Base-by-base conservation (phyloP, 1,139 yeast genomes). In the Saccharomyces hybrid region DNA sequence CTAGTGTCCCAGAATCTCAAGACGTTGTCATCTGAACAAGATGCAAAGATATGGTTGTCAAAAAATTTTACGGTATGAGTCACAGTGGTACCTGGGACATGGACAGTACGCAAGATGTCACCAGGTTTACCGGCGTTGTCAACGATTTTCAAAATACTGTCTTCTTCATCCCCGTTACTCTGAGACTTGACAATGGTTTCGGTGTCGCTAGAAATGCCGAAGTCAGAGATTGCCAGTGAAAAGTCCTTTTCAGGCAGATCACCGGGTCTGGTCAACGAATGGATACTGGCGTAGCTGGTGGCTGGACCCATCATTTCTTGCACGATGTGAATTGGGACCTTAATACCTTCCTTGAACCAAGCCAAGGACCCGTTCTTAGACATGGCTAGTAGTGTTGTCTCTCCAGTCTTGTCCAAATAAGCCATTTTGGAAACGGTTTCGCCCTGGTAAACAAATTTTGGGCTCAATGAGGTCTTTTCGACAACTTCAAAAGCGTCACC, bases 1-100 rank as follows among this genome's bases (percentile, higher is more conserved):
- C 70, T 60, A 1, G 61, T 58, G 53, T 67, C 71, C 65, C 67
- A 67, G 52, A 67, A 67, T 49, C 68, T 58, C 26, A 65, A 49
- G n/a, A 57, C 51, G 51, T 65, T 65, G 51, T 65, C 69, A 55
- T 64, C 67, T 5, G 69, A 66, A 53, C 68, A 64, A 2, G 68
- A 59, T 28, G 62, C 66, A 55, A 65, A 66, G n/a, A 65, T 44
- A 51, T 66, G 61, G 53, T 64, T 63, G 51, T 65, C 66, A 44
- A 64, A 65, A 47, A 67, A 67, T 51, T 64, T 60, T 5, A 67
- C 67, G 1, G 64, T 56, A 47, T 60, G 67, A 2, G 67, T 60
- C 14, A 60, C 65, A 2, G 66, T 60, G 2, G 68, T 59, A 26
- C 60, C 65, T 11, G 66, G 65, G 20, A 65, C 61, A 48, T 57